Conservation (phyloP, 768 basidiomycete species). For the Pulveroboletus ravenelii region DNA sequence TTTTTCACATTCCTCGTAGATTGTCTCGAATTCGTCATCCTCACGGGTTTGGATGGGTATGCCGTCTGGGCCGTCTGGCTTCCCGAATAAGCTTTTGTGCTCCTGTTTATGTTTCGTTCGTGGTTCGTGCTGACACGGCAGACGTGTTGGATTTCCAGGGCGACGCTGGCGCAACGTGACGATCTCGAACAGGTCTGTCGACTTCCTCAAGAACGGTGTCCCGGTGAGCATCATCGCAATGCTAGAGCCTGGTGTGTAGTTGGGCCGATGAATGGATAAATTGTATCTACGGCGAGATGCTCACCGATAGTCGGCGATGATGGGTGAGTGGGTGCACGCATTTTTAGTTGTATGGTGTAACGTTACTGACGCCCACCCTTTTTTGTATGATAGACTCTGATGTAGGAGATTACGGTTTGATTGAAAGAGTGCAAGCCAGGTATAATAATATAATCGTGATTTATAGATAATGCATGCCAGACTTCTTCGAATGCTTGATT, state of each 20-base stretch:
- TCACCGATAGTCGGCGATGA: slow-evolving; percentile 11
- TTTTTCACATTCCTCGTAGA: slow-evolving; percentile 56
- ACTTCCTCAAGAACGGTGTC: slow-evolving; percentile 92
- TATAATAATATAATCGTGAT: too few relatives aligned
- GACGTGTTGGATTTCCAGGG: neutral
- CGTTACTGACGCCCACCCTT: too few relatives aligned
- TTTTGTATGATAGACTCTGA: too few relatives aligned
- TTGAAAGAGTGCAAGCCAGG: too few relatives aligned
- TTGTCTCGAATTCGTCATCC: slow-evolving; percentile 92
- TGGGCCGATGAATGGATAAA: slow-evolving; percentile 1
- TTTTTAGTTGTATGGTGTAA: too few relatives aligned
- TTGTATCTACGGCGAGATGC: slow-evolving; percentile 17
- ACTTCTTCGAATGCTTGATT: too few relatives aligned
- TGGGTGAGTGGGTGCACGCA: too few relatives aligned
- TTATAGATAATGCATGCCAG: too few relatives aligned
- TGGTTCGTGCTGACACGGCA: neutral
- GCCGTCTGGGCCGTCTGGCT: too few relatives aligned
- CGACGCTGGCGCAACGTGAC: slow-evolving; percentile 83
- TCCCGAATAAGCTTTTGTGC: too few relatives aligned
- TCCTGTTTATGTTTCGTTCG: slow-evolving; percentile 27
- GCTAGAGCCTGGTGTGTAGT: slow-evolving; percentile 21
- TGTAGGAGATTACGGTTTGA: too few relatives aligned
- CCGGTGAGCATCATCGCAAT: slow-evolving; percentile 88
- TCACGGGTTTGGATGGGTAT: too few relatives aligned
- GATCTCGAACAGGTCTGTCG: slow-evolving; percentile 89